These are phyloP conservation scores for Phanerochaete carnosa DNA, from an alignment of 768 basidiomycete species.

Conservation along the genomic window DNA sequence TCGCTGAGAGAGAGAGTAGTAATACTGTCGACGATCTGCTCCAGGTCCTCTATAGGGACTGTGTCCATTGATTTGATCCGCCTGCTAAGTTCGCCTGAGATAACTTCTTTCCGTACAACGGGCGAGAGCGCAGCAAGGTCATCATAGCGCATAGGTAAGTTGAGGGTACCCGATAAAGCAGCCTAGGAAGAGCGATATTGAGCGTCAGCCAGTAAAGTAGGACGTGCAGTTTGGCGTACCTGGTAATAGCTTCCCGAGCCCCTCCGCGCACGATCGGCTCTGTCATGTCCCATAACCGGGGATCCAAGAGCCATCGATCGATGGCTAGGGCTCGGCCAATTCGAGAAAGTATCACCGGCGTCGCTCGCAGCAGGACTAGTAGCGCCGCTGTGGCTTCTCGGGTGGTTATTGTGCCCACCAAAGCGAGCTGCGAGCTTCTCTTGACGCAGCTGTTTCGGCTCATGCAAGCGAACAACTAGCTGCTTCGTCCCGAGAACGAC, in stretches of 20 bases:
- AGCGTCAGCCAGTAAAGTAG: neutral
- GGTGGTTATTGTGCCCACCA: constrained; percentile 71
- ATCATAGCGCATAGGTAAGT: constrained; percentile 84
- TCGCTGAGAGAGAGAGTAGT: constrained; percentile 70
- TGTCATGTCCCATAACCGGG: constrained; percentile 50
- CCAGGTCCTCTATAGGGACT: constrained; percentile 55
- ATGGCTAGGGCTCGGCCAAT: constrained; percentile 72
- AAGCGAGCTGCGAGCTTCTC: constrained; percentile 87
- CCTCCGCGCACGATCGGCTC: constrained; percentile 58
- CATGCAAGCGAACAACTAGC: constrained; percentile 83
- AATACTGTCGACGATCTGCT: constrained; percentile 68
- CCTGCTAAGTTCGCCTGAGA: constrained; percentile 79
- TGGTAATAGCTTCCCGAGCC: constrained; percentile 88
- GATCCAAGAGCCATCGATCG: constrained; percentile 50
- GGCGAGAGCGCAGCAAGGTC: constrained; percentile 80
- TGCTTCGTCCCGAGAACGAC: constrained; percentile 66
- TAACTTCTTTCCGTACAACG: constrained; percentile 82
- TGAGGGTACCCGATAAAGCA: constrained; percentile 75
- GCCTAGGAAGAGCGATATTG: constrained; percentile 47
- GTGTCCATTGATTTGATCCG: constrained; percentile 58
- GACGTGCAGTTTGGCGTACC: constrained; percentile 35
- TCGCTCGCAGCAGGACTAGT: constrained; percentile 84
- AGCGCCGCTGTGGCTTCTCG: constrained; percentile 76
- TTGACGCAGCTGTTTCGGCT: constrained; percentile 88
- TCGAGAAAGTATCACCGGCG: constrained; percentile 69